A percentile compares a stretch with the other conserved stretches of the same genome.
Conservation (phyloP, 192 early-diverging fungal genomes). For the Anaeromyces robustus region DNA sequence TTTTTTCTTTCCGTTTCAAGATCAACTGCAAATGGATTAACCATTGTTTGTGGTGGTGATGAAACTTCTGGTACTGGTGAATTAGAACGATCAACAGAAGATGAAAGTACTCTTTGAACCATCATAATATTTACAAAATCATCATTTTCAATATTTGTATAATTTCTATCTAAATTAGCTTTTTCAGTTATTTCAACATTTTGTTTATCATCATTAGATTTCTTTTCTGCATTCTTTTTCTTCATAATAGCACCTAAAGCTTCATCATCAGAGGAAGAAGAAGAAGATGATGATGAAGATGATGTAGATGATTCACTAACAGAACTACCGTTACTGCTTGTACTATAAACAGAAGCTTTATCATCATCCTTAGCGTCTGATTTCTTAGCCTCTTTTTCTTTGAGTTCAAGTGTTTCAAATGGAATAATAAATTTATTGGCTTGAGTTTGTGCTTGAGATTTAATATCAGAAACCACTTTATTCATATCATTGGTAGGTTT, state of each 20-base stretch:
- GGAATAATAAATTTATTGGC: background rate
- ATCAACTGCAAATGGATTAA: background rate
- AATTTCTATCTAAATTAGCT: background rate
- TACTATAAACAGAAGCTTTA: background rate
- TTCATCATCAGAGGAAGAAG: no score
- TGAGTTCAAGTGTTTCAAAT: background rate
- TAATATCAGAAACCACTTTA: no score
- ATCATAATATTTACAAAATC: background rate
- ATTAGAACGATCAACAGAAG: background rate
- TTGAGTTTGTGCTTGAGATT: background rate
- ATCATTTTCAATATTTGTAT: background rate
- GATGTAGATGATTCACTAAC: background rate
- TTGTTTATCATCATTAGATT: no score
- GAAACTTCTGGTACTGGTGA: background rate
- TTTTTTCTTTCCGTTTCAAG: background rate
- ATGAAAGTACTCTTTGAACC: background rate
- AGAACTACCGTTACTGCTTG: background rate
- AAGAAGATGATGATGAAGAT: background rate
- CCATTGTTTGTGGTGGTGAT: background rate
- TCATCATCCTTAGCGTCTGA: background rate
- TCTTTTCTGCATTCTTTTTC: no score
- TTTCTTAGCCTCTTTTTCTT: background rate
- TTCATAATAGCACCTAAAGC: no score
- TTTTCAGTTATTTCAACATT: no score
- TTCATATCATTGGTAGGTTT: no score